phyloP scores from a whole-genome alignment of 257 asterid genomes.

The Salvia splendens region DNA sequence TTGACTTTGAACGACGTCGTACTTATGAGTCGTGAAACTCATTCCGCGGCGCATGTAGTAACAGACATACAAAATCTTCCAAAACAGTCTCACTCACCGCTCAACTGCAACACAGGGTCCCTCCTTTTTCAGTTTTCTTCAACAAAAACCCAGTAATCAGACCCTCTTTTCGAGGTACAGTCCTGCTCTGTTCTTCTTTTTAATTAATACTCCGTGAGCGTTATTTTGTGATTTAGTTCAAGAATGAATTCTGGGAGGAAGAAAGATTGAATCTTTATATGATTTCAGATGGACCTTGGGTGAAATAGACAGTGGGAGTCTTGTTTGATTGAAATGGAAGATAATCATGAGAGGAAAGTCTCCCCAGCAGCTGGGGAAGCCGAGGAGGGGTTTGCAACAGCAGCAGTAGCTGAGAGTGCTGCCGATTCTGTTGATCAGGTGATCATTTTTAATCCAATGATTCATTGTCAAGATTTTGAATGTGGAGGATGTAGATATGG shows the following conservation, averaged over 20 bases:
- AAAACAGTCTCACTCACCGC: slow-evolving; percentile 38
- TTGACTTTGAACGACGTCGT: slow-evolving; percentile 46
- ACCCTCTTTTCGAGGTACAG: slow-evolving; percentile 38
- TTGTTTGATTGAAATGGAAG: slow-evolving; percentile 56
- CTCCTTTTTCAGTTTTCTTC: slow-evolving; percentile 19
- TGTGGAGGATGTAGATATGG: background rate
- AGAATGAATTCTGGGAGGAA: slow-evolving; percentile 27
- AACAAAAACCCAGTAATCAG: slow-evolving; percentile 36
- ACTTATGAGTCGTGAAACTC: slow-evolving; percentile 27
- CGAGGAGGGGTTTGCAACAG: slow-evolving; percentile 38
- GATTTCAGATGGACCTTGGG: slow-evolving; percentile 47
- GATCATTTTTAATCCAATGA: slow-evolving; percentile 14
- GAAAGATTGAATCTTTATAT: slow-evolving; percentile 33
- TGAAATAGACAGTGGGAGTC: slow-evolving; percentile 26
- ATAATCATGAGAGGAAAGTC: slow-evolving; percentile 43
- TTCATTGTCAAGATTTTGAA: slow-evolving; percentile 2
- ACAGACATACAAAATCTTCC: slow-evolving; percentile 36
- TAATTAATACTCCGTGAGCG: background rate
- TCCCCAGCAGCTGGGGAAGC: slow-evolving; percentile 57
- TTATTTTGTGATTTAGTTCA: slow-evolving; percentile 34
- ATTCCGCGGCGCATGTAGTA: slow-evolving; percentile 11
- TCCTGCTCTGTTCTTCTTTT: slow-evolving; percentile 2
- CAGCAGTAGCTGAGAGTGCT: slow-evolving; percentile 37
- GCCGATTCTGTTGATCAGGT: slow-evolving; percentile 58
- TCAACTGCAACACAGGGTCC: slow-evolving; percentile 44